Conservation (phyloP, 345 rosid genomes). For the Balakata baccata region DNA sequence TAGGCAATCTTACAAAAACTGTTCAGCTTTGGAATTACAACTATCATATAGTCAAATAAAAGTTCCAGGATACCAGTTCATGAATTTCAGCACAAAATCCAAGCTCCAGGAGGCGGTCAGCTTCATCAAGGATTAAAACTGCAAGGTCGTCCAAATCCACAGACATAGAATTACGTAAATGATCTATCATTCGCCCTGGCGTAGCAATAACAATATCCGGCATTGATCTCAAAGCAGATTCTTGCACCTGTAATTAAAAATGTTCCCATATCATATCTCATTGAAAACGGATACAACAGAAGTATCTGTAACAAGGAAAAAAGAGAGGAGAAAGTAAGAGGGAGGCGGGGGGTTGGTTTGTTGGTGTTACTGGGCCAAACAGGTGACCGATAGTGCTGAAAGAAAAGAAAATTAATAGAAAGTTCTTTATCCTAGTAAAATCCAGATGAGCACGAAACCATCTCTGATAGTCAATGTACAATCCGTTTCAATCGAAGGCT, state of each 20-base stretch:
- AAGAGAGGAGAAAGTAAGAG: no score
- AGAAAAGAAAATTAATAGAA: no score
- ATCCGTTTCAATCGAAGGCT: background rate
- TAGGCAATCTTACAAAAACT: background rate
- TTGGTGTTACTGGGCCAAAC: no score
- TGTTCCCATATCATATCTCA: background rate
- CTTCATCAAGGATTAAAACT: slow-evolving; percentile 89
- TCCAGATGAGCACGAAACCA: background rate
- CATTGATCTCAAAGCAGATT: slow-evolving; percentile 77
- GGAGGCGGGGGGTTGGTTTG: no score
- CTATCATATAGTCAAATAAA: slow-evolving; percentile 7
- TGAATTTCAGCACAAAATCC: slow-evolving; percentile 93
- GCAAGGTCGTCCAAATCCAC: slow-evolving; percentile 92
- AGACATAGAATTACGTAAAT: slow-evolving; percentile 90
- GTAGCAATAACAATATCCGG: slow-evolving; percentile 98
- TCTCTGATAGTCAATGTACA: background rate
- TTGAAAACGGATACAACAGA: background rate
- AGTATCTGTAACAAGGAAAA: background rate
- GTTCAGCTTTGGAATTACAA: background rate
- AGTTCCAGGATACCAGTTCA: slow-evolving; percentile 62
- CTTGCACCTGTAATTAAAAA: slow-evolving; percentile 61
- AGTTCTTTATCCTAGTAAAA: background rate
- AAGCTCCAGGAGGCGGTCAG: slow-evolving; percentile 93
- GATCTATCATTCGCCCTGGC: slow-evolving; percentile 97
- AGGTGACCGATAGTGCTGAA: no score